Evolutionary conservation across 805 yeast species (phyloP), one percentile per base, ranked within the genome.

Genomic region (Lipomyces sp.): DNA sequence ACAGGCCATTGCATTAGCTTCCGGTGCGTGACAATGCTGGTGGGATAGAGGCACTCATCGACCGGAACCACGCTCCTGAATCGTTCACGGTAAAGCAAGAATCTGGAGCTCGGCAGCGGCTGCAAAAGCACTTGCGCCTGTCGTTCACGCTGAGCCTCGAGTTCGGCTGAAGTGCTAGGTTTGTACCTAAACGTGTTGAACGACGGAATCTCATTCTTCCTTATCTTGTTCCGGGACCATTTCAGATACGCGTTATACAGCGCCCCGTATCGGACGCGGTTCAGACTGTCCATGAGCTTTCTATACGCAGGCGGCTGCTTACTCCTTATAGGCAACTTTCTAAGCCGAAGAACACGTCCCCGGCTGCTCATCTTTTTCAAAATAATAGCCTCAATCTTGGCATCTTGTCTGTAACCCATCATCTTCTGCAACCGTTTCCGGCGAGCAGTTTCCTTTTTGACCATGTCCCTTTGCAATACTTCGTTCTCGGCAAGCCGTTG

Each of bases 231-330:
- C 18, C 48, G 48, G 24, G 48, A 15, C 48, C 48, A 42, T 13
- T 42, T 42, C 3, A 42, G 7, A 13, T 42, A 42, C 24, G 48
- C 48, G n/a, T 42, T 42, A 42, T 42, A 42, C 48, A 42, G 54
- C 54, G 54, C 33, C 54, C 29, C 54, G 54, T 29, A 24, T 8
- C 33, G 54, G n/a, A 51, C 29, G 30, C 54, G 54, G 13, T 51
- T 30, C 54, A 51, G 15, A 51, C 54, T 51, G 15, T 51, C 54
- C 54, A 51, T 51, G 30, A 24, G 30, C 33, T 51, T 24, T 24
- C 54, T 10, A 13, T 51, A 30, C 15, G 54, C 48, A n/a, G 33
- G 34, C n/a, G 54, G 33, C 54, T 51, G 54, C 33, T 24, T 30
- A 24, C 33, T 29, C 33, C 54, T 11, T 13, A 29, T 30, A 30